Evolutionary conservation across 1,139 yeast genomes (phyloP), one percentile per base, ranked within the genome.

Genomic region (Pichiaceae sp.): DNA sequence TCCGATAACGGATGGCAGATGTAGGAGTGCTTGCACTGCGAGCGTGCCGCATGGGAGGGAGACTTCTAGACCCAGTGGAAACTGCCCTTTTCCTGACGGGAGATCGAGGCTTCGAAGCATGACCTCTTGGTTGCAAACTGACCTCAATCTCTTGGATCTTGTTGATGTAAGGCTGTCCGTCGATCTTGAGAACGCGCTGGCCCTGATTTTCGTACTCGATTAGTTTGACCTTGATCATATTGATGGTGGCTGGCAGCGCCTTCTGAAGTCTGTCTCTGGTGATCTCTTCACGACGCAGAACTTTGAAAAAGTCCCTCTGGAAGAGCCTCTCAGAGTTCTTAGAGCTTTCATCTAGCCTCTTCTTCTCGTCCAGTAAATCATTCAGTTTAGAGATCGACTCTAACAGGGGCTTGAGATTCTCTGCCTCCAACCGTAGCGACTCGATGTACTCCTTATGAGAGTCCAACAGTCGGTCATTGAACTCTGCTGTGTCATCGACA

Each of bases 311-410:
- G 45, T 86, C 79, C 49, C 84, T 75, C 43, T 83, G 73, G 36
- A 83, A 62, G 31, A 89, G 64, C 43, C 97, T 68, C 0, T 93
- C 78, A 0, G 96, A 78, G 53, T 91, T 94, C 48, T 77, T 80
- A 1, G 84, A 72, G 4, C 93, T 76, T 45, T 76, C 80, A 33
- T 69, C 77, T 29, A 91, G 65, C 36, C 74, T 74, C 4, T 58
- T 53, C 46, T 81, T 81, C 48, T 86, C 95, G 17, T 64, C 60
- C 27, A 76, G 59, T 15, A 89, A 57, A 6, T 66, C 70, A 34
- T 69, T 63, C 44, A 83, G 70, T 38, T 72, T 73, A 3, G 70
- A 66, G 31, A 81, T 73, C 12, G 72, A 56, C 7, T 64, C 59
- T 31, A 86, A 57, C 8, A 85, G 65, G 0, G 79, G 78, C 40